phyloP scores from a whole-genome alignment of 129 eudicot species.

The Helianthus tuberosus region DNA sequence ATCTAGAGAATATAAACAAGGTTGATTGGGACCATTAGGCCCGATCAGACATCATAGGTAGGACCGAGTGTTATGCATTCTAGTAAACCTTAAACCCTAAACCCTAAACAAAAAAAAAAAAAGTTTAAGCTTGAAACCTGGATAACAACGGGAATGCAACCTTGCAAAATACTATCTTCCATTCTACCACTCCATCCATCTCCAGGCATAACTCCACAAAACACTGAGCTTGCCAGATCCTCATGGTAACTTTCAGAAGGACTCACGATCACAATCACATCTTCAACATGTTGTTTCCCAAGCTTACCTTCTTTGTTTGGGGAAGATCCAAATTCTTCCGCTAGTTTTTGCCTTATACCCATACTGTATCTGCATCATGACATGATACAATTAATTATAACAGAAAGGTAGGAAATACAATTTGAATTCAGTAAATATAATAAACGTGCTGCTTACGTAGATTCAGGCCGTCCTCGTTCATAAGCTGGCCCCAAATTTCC shows the following conservation, averaged over 20 bases:
- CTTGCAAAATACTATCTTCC: constrained; percentile 96
- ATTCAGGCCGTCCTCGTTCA: constrained; percentile 86
- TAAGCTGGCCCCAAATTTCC: constrained; percentile 96
- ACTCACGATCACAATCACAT: constrained; percentile 75
- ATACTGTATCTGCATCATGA: constrained; percentile 76
- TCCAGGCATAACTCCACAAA: constrained; percentile 99
- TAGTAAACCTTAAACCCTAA: background rate
- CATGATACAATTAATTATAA: constrained; percentile 12
- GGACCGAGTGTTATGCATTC: background rate
- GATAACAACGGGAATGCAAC: constrained; percentile 95
- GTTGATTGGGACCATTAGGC: background rate
- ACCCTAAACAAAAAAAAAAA: no score
- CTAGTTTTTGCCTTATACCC: constrained; percentile 95
- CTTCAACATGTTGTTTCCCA: constrained; percentile 83
- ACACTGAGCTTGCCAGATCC: constrained; percentile 74
- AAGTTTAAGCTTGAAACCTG: constrained; percentile 52
- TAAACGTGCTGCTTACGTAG: constrained; percentile 56
- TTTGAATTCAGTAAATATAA: background rate
- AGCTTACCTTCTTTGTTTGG: constrained; percentile 83
- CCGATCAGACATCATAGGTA: background rate
- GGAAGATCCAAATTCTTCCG: constrained; percentile 85
- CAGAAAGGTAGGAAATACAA: no score
- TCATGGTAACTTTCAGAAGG: constrained; percentile 70
- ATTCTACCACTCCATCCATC: constrained; percentile 99
- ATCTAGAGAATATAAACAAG: background rate